Evolutionary conservation across 768 basidiomycete species (phyloP), one percentile per base, ranked within the genome.

Genomic region (Trametes punicea): DNA sequence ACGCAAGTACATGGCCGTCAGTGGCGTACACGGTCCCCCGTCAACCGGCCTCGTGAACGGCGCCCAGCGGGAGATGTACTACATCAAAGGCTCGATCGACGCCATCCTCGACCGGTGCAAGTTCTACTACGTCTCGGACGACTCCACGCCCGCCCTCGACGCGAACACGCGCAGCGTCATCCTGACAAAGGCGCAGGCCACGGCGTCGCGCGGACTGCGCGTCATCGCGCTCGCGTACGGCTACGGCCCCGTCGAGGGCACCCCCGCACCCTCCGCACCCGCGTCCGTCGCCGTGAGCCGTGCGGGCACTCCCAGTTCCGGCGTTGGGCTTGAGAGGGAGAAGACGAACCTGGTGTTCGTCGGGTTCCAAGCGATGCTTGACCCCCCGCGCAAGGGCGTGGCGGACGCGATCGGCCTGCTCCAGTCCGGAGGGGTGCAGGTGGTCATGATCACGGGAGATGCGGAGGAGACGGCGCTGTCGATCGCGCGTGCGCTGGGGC

Each of bases 401-500:
- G 87, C 90, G 3, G 90, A 93, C 63, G 87, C 96, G 18, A 88
- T 98, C 60, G 79, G 77, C 34, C 73, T 89, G 26, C 75, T 98
- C 31, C 90, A 94, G 65, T 73, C 77, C 25, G 94, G 90, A 23
- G 93, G 94, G 4, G 88, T 98, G 46, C 93, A 95, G 65, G 86
- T 98, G n/a, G 87, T 98, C 40, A 98, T 98, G 95, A 97, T 98
- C 67, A 98, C 96, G 0, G 95, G 95, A 4, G 95, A 98, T 65
- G 87, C 93, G 31, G 92, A 94, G 70, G 79, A 86, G 51, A 98
- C 95, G 0, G 95, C 96, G 2, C 66, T 95, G 30, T 84, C 90
- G 46, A 96, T 97, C 55, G 96, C 93, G 31, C 80, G 82, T 65
- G 79, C 91, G 64, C 80, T 98, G 16, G 95, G 95, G 23, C 73